Conservation (phyloP, 495 filamentous ascomycete genomes). For the Gamarada debralockiae region DNA sequence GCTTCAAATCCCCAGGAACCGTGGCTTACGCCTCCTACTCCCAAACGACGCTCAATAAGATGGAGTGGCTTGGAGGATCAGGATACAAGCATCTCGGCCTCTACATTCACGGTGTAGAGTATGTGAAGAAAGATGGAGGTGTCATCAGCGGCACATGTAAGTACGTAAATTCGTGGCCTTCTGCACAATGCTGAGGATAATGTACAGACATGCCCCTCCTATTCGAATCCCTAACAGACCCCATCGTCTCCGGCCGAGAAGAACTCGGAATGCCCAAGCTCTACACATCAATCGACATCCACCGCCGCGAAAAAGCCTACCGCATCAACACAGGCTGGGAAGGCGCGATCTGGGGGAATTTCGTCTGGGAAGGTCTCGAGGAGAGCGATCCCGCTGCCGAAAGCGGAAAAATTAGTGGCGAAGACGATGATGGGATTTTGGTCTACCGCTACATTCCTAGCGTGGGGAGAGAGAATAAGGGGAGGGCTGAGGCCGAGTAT, state of each 20-base stretch:
- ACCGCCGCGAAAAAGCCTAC: slow-evolving; percentile 33
- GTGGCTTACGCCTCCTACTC: slow-evolving; percentile 47
- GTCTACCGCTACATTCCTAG: slow-evolving; percentile 17
- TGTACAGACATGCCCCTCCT: slow-evolving; percentile 51
- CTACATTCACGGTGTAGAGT: slow-evolving; percentile 55
- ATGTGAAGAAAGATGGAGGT: slow-evolving; percentile 44
- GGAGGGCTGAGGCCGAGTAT: slow-evolving; percentile 21
- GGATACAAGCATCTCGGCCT: slow-evolving; percentile 54
- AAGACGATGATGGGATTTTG: slow-evolving; percentile 19
- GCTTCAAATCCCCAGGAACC: slow-evolving; percentile 44
- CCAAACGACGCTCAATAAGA: slow-evolving; percentile 41
- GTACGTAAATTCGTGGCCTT: no score
- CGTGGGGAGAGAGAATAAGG: slow-evolving; percentile 17
- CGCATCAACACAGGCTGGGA: slow-evolving; percentile 42
- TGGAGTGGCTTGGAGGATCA: slow-evolving; percentile 52
- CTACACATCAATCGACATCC: slow-evolving; percentile 42
- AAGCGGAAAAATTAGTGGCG: slow-evolving; percentile 28
- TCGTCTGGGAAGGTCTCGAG: slow-evolving; percentile 20
- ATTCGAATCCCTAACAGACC: slow-evolving; percentile 49
- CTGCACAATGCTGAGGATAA: no score
- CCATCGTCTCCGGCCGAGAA: slow-evolving; percentile 49
- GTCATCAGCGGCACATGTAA: slow-evolving; percentile 45
- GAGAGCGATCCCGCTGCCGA: slow-evolving; percentile 8
- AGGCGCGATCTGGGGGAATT: slow-evolving; percentile 40
- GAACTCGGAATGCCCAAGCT: slow-evolving; percentile 57